Percentiles rank a stretch among this genome's conserved stretches.
phyloP scores from a whole-genome alignment of 352 stramenopile species.

The Phytophthora palmivora region DNA sequence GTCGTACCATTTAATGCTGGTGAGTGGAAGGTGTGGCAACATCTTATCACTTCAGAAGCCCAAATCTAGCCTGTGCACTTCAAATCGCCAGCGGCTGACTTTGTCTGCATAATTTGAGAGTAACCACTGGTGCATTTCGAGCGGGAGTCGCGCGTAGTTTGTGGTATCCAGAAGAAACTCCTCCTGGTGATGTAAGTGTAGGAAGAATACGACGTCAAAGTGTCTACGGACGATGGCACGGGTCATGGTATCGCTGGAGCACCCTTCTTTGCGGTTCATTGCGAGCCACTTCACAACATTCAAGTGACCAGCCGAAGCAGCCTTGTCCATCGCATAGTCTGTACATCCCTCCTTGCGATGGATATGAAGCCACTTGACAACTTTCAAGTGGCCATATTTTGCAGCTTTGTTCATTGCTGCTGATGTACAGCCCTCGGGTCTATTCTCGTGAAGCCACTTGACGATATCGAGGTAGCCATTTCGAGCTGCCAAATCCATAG shows the following conservation, averaged over 20 bases:
- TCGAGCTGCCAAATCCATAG: constrained; percentile 17
- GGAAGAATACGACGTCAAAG: constrained; percentile 25
- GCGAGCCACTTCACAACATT: constrained; percentile 24
- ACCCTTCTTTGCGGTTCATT: constrained; percentile 13
- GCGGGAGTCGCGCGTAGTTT: constrained; percentile 2
- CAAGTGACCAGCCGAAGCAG: constrained; percentile 15
- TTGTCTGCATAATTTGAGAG: neutral
- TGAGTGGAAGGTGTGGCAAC: too few relatives aligned
- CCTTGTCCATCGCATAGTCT: constrained; percentile 17
- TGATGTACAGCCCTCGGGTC: constrained; percentile 15
- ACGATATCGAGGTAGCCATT: constrained; percentile 22
- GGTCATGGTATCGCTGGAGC: constrained; percentile 14
- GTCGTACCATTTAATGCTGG: too few relatives aligned
- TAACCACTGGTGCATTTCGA: constrained; percentile 24
- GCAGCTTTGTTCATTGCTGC: constrained; percentile 26
- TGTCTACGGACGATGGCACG: constrained; percentile 1
- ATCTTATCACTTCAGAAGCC: neutral
- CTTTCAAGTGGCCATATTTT: constrained; percentile 8
- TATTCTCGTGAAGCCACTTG: constrained; percentile 21
- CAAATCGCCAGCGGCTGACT: constrained; percentile 12
- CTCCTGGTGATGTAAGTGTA: constrained; percentile 20
- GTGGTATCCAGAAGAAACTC: constrained; percentile 7
- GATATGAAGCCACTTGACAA: constrained; percentile 23
- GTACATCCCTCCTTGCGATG: constrained; percentile 18
- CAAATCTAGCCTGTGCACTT: constrained; percentile 2